Evolutionary conservation across 192 early-diverging fungal species (phyloP).

Genomic region (Coemansia sp.): DNA sequence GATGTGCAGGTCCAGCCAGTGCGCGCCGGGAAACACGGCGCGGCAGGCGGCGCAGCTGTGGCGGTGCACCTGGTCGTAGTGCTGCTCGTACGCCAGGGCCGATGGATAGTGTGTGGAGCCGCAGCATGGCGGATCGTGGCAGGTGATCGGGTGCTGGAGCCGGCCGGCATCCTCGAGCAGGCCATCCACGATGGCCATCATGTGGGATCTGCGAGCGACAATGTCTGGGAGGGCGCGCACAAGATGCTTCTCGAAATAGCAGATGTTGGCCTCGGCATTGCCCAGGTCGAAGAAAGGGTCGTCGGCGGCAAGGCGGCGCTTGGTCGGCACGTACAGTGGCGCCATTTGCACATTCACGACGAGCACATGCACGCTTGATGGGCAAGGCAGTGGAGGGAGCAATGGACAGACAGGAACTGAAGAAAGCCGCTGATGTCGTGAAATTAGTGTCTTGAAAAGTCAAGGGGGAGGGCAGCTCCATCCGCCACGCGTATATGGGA

Average conservation of each 20-base stretch:
- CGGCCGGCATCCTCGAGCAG: neutral
- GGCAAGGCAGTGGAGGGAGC: too few species aligned
- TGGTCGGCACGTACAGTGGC: constrained; percentile 36
- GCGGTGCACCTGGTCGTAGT: constrained; percentile 45
- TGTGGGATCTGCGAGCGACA: neutral
- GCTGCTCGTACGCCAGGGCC: constrained; percentile 27
- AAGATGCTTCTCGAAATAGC: constrained; percentile 11
- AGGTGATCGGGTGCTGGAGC: constrained; percentile 16
- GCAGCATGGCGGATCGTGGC: constrained; percentile 40
- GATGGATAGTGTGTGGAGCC: constrained; percentile 17
- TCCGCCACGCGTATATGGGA: constrained; percentile 14
- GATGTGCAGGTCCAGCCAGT: constrained; percentile 49
- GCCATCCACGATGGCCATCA: constrained; percentile 2
- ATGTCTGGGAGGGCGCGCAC: neutral
- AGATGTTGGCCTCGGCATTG: constrained; percentile 26
- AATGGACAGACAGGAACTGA: too few species aligned
- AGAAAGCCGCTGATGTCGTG: too few species aligned
- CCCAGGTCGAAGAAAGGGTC: constrained; percentile 42
- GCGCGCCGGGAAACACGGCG: constrained; percentile 37
- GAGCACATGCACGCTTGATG: too few species aligned
- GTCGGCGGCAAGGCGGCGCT: constrained; percentile 27
- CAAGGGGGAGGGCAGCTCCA: neutral
- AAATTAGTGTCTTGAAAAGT: neutral
- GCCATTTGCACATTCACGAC: constrained; percentile 8
- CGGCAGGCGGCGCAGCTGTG: constrained; percentile 24